phyloP scores from a whole-genome alignment of 306 rosid species.

The Lablab purpureus region DNA sequence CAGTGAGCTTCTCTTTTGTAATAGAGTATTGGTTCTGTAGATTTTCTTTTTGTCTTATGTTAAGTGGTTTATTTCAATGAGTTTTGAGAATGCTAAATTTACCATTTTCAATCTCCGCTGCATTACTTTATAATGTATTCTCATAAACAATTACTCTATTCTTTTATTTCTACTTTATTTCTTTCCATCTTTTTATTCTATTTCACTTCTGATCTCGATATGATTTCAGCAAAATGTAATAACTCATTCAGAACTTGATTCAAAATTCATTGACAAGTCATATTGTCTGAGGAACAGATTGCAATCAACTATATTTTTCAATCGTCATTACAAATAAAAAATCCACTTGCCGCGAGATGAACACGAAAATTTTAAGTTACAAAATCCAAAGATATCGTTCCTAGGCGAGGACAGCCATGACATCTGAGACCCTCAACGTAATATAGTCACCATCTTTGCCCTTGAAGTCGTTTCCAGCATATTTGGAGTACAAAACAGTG shows the following conservation, averaged over 20 bases:
- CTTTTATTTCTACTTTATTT: too few relatives aligned
- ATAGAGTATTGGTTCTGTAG: too few relatives aligned
- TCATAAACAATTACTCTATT: too few relatives aligned
- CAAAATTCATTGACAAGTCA: neutral
- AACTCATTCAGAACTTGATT: neutral
- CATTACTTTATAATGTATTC: too few relatives aligned
- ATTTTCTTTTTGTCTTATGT: too few relatives aligned
- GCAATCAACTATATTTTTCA: conserved; percentile 43
- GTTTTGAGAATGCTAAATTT: too few relatives aligned
- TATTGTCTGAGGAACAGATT: conserved; percentile 1
- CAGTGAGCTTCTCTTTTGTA: too few relatives aligned
- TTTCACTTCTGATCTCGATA: too few relatives aligned
- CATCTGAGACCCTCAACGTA: conserved; percentile 74
- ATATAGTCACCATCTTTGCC: conserved; percentile 93
- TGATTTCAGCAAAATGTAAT: too few relatives aligned
- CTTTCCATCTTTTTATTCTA: too few relatives aligned
- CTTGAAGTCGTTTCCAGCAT: conserved; percentile 85
- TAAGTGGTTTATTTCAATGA: too few relatives aligned
- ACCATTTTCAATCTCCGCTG: too few relatives aligned
- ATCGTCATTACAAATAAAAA: conserved; percentile 41
- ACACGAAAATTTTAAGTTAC: conserved; percentile 25
- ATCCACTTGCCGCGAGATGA: conserved; percentile 34
- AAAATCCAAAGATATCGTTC: conserved; percentile 18
- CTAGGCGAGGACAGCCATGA: conserved; percentile 83
- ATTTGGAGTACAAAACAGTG: conserved; percentile 84